These are phyloP conservation scores for Wickerhamiella galacta DNA, from an alignment of 805 yeast genomes.

Conservation along the genomic window DNA sequence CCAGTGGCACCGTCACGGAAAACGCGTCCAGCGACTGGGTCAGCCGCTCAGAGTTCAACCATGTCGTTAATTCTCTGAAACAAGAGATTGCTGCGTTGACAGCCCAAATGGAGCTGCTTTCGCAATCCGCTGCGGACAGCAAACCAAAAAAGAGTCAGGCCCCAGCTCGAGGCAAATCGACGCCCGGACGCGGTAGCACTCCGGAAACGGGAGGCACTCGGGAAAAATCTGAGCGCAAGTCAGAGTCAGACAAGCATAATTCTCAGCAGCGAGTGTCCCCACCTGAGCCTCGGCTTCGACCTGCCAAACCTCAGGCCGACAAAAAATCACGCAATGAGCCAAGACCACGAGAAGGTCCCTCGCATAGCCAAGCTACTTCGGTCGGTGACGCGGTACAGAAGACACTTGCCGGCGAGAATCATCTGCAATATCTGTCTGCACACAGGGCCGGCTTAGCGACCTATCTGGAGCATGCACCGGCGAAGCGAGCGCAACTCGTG, in stretches of 20 bases:
- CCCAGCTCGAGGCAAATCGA: neutral
- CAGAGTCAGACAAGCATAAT: neutral
- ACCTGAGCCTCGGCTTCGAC: no score
- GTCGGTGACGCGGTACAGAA: conserved; percentile 3
- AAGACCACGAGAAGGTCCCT: neutral
- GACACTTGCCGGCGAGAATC: conserved; percentile 3
- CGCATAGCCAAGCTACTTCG: conserved; percentile 3
- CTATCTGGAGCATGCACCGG: conserved; percentile 2
- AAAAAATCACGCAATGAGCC: neutral
- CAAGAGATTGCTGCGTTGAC: conserved; percentile 1
- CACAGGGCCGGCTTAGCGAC: conserved; percentile 2
- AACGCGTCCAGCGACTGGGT: neutral
- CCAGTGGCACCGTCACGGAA: neutral
- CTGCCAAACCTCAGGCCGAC: neutral
- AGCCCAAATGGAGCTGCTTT: neutral
- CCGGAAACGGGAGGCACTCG: neutral
- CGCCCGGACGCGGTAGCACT: neutral
- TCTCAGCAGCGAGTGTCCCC: neutral
- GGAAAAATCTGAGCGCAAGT: neutral
- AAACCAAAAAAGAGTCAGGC: neutral
- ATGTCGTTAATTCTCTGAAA: neutral
- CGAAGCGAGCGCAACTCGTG: conserved; percentile 4
- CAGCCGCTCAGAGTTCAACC: neutral
- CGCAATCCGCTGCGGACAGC: neutral
- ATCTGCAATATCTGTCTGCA: neutral